These are phyloP conservation scores for Podospora pseudocomata DNA, from an alignment of 495 filamentous ascomycete genomes.

Conservation along the genomic window DNA sequence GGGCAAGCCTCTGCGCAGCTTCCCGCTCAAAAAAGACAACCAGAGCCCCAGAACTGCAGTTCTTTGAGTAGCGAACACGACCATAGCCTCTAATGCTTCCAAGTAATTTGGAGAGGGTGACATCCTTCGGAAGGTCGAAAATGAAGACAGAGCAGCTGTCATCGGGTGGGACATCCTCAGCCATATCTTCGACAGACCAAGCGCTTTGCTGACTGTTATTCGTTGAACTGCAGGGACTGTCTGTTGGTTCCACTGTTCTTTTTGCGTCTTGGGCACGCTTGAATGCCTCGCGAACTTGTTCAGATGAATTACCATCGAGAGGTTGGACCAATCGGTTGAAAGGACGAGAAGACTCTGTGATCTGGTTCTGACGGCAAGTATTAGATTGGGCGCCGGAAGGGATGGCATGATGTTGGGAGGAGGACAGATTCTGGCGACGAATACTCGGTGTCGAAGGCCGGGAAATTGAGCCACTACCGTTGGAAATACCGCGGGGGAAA, in stretches of 20 bases:
- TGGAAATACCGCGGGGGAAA: too few species aligned
- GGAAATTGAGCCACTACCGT: too few species aligned
- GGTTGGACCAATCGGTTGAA: too few species aligned
- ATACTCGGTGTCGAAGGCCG: background rate
- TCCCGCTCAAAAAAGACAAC: slow-evolving; percentile 36
- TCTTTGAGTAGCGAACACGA: slow-evolving; percentile 31
- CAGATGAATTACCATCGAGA: background rate
- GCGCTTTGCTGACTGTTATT: background rate
- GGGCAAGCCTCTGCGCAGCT: slow-evolving; percentile 7
- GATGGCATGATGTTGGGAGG: background rate
- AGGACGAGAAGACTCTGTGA: too few species aligned
- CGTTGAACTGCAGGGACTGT: background rate
- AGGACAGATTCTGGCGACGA: background rate
- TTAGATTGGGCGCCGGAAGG: background rate
- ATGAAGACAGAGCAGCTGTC: slow-evolving; percentile 37
- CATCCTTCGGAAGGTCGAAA: slow-evolving; percentile 26
- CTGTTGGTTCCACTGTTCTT: background rate
- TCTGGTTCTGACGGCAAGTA: background rate
- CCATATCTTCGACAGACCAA: background rate
- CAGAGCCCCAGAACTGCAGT: slow-evolving; percentile 32
- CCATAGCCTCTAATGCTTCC: slow-evolving; percentile 28
- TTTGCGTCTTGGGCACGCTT: background rate
- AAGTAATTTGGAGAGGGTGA: slow-evolving; percentile 28
- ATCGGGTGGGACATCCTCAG: slow-evolving; percentile 22
- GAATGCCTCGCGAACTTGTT: background rate